Conservation (phyloP, 306 rosid genomes). For the Gillenia trifoliata region DNA sequence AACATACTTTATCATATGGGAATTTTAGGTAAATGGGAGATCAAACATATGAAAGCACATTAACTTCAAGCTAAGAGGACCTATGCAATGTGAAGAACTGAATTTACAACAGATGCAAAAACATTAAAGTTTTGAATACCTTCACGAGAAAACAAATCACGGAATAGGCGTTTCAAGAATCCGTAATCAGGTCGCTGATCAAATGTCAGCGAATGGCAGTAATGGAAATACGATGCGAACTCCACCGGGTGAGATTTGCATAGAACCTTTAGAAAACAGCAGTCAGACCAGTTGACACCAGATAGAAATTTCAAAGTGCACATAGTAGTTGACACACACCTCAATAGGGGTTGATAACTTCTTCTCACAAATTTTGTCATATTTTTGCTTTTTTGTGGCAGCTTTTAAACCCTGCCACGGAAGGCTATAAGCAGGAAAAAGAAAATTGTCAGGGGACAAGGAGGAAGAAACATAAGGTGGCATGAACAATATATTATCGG, state of each 20-base stretch:
- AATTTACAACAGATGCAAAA: neutral
- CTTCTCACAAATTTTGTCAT: conserved; percentile 96
- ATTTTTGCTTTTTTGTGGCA: conserved; percentile 93
- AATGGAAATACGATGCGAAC: conserved; percentile 95
- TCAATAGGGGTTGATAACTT: conserved; percentile 95
- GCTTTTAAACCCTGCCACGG: conserved; percentile 99
- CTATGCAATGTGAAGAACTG: neutral
- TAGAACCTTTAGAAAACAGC: conserved; percentile 49
- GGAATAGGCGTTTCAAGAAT: conserved; percentile 86
- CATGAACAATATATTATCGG: neutral
- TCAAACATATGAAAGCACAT: neutral
- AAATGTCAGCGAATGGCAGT: conserved; percentile 85
- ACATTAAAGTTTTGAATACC: conserved; percentile 38
- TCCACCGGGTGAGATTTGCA: conserved; percentile 95
- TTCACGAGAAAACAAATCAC: conserved; percentile 81
- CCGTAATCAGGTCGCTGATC: conserved; percentile 99
- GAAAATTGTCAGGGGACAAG: neutral
- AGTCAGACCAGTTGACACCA: conserved; percentile 19
- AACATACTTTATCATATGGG: neutral
- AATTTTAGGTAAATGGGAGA: neutral
- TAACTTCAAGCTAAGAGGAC: neutral
- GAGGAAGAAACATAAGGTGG: neutral
- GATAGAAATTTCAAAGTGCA: neutral
- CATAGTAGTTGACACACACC: conserved; percentile 38
- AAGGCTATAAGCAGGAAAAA: conserved; percentile 53